A percentile compares a stretch with the other conserved stretches of the same genome.
These are phyloP conservation scores for Leucoagaricus sp. DNA, from an alignment of 1,284 basidiomycete species.

Conservation along the genomic window DNA sequence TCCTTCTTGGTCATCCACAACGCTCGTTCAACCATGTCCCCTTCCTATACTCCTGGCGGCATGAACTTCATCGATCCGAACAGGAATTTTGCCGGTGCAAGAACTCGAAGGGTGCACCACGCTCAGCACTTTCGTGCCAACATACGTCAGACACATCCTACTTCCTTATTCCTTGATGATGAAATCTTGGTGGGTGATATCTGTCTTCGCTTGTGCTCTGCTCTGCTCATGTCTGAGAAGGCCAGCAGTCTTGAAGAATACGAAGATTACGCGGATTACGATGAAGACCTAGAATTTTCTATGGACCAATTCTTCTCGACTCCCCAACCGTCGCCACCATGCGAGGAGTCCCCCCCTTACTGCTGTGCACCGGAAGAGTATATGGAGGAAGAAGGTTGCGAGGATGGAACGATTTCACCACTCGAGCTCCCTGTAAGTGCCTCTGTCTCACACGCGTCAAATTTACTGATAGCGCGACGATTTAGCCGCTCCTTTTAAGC, in stretches of 20 bases:
- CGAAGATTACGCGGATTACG: neutral
- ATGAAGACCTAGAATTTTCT: neutral
- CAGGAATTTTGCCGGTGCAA: neutral
- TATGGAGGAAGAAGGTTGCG: neutral
- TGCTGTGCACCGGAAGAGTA: neutral
- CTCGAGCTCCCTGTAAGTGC: constrained; percentile 9
- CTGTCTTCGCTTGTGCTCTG: neutral
- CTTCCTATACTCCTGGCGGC: neutral
- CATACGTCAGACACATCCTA: constrained; percentile 3
- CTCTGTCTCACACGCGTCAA: neutral
- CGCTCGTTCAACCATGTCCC: neutral
- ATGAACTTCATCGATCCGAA: neutral
- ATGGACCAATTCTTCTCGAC: too few species aligned
- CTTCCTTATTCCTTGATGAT: neutral
- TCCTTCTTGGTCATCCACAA: neutral
- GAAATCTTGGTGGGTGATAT: neutral
- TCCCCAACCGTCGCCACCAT: neutral
- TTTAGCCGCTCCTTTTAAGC: constrained; percentile 9
- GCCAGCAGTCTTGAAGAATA: neutral
- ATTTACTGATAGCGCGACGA: neutral
- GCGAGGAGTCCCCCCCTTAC: neutral
- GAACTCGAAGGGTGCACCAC: neutral
- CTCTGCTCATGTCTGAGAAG: neutral
- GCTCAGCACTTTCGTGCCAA: constrained; percentile 2
- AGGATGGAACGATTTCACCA: constrained; percentile 9